Evolutionary conservation across 108 stramenopile species (phyloP).

Genomic region (Pinguiococcus pyrenoidosus): DNA sequence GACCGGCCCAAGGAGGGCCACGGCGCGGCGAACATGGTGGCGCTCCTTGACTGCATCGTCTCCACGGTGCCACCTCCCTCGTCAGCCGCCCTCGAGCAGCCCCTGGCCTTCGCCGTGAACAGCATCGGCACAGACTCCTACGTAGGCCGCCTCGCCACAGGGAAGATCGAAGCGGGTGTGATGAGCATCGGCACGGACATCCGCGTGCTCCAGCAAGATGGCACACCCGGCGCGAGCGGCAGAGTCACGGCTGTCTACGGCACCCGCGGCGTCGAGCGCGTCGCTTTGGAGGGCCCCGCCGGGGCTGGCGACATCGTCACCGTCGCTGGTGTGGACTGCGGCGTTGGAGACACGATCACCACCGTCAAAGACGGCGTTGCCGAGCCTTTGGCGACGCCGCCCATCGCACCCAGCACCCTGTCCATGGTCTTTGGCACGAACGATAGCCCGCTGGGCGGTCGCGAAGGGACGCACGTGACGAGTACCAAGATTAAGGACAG

Average conservation of each 20-base stretch:
- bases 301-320: conserved; percentile 91
- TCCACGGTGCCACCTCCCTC: conserved; percentile 9
- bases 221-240: background rate
- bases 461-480: conserved; percentile 86
- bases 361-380: conserved; percentile 30
- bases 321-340: conserved; percentile 71
- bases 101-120: conserved; percentile 21
- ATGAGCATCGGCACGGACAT: conserved; percentile 5
- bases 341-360: conserved; percentile 85
- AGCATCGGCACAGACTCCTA: conserved; percentile 21
- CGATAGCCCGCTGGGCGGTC: conserved; percentile 89
- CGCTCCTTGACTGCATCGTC: conserved; percentile 57
- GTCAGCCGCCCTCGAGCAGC: conserved; percentile 3
- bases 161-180: conserved; percentile 14
- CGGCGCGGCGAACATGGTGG: conserved; percentile 53
- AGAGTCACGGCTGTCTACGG: conserved; percentile 18
- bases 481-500: conserved; percentile 69
- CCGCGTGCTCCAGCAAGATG: conserved; percentile 7
- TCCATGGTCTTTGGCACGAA: conserved; percentile 92
- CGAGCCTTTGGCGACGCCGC: conserved; percentile 57
- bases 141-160: conserved; percentile 13
- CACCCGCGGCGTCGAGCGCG: conserved; percentile 8
- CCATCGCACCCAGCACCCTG: conserved; percentile 84
- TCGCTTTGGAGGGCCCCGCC: conserved; percentile 31
- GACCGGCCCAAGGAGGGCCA: too few relatives aligned